These are phyloP conservation scores for Saksenaea vasiformis DNA, from an alignment of 371 early-diverging fungal genomes.

Conservation along the genomic window DNA sequence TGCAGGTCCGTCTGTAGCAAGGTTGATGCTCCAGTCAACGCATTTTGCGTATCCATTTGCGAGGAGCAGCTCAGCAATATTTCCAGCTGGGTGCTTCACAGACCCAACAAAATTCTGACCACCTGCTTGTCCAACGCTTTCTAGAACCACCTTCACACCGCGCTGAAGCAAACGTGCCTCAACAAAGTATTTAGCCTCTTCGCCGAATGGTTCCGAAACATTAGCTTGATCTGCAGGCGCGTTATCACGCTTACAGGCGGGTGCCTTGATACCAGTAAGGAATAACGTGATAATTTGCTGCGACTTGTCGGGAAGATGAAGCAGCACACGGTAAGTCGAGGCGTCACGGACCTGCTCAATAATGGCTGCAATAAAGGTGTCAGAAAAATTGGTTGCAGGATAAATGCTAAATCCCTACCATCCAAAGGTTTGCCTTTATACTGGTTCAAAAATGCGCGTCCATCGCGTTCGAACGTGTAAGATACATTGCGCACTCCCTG, in stretches of 20 bases:
- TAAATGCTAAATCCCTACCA: conserved; percentile 46
- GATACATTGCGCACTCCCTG: conserved; percentile 60
- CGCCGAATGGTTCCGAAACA: conserved; percentile 86
- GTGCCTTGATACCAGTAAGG: conserved; percentile 89
- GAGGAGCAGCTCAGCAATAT: conserved; percentile 89
- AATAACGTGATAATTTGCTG: conserved; percentile 76
- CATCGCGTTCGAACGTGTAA: conserved; percentile 68
- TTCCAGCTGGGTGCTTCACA: conserved; percentile 85
- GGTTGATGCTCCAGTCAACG: conserved; percentile 84
- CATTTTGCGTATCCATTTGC: conserved; percentile 84
- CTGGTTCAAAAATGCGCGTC: conserved; percentile 73
- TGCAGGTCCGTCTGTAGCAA: conserved; percentile 76
- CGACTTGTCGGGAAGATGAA: conserved; percentile 62
- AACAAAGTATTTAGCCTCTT: conserved; percentile 91
- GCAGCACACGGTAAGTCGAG: conserved; percentile 79
- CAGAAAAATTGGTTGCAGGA: background rate
- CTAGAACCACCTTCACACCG: conserved; percentile 85
- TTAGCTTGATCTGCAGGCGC: conserved; percentile 45
- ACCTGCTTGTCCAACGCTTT: conserved; percentile 62
- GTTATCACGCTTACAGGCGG: conserved; percentile 79
- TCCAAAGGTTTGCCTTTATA: conserved; percentile 81
- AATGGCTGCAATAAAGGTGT: conserved; percentile 54
- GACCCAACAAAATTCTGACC: conserved; percentile 76
- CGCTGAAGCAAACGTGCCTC: conserved; percentile 90
- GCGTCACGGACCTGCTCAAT: conserved; percentile 95